Conservation (phyloP, 116 monocot genomes). For the Iris pallida region DNA sequence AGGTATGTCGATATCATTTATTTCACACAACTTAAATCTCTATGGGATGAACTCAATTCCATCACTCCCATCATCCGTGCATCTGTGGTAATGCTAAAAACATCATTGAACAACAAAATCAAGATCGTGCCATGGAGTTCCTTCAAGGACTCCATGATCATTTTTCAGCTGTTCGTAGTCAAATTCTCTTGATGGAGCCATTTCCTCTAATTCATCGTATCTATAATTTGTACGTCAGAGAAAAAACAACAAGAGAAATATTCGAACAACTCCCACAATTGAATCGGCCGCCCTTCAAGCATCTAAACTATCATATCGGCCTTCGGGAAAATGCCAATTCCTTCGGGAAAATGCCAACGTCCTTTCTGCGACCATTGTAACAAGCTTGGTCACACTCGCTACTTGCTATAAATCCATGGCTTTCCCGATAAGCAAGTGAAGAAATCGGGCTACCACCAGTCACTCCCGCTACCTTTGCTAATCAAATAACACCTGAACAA, state of each 20-base stretch:
- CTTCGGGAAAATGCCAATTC: neutral
- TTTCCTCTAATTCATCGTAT: neutral
- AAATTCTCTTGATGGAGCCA: neutral
- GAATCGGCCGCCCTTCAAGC: neutral
- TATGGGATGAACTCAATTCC: neutral
- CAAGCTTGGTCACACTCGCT: neutral
- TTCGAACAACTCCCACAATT: neutral
- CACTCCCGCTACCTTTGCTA: neutral
- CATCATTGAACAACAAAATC: neutral
- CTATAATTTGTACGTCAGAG: neutral
- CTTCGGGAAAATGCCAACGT: neutral
- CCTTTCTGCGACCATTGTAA: neutral
- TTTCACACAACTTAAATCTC: neutral
- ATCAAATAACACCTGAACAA: no score
- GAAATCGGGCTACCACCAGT: neutral
- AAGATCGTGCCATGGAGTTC: slow-evolving; percentile 1
- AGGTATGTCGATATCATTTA: neutral
- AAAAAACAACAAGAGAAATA: neutral
- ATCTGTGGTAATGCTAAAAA: neutral
- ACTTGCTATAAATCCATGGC: neutral
- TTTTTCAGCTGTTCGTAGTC: neutral
- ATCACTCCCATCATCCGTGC: neutral
- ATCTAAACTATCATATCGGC: neutral
- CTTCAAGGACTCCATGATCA: neutral
- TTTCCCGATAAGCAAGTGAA: neutral